Evolutionary conservation across 2,329 filamentous ascomycete species (phyloP).

Genomic region (Talaromyces sp.): DNA sequence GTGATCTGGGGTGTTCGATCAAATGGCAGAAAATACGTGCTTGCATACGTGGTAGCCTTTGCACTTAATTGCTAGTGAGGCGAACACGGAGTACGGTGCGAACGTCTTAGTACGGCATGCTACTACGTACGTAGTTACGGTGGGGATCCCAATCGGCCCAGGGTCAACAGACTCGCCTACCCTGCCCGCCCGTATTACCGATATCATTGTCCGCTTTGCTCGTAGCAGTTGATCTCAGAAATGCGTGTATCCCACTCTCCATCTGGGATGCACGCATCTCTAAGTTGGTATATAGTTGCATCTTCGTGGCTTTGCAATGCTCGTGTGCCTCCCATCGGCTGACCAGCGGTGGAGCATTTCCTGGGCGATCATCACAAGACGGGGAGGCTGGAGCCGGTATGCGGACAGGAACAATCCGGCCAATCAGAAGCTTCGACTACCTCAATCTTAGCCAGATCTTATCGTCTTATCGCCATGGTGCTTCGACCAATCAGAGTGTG

Average conservation of each 20-base stretch:
- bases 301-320: neutral
- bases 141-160: neutral
- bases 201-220: neutral
- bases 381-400: neutral
- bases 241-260: neutral
- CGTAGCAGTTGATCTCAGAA: neutral
- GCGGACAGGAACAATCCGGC: neutral
- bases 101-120: neutral
- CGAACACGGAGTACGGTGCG: neutral
- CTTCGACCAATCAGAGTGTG: constrained; percentile 5
- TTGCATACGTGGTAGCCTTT: neutral
- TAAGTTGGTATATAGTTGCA: neutral
- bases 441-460: constrained; percentile 4
- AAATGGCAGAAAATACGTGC: neutral
- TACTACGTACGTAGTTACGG: no score
- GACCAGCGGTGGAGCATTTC: neutral
- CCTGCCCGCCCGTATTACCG: neutral
- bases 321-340: constrained; percentile 8
- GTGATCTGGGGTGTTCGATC: neutral
- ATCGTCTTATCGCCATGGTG: constrained; percentile 17
- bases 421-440: neutral
- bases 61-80: neutral
- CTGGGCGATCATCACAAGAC: constrained; percentile 2
- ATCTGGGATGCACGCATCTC: neutral
- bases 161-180: neutral